Evolutionary conservation across 2,329 filamentous ascomycete genomes (phyloP).

Genomic region (Botrytis tulipae): DNA sequence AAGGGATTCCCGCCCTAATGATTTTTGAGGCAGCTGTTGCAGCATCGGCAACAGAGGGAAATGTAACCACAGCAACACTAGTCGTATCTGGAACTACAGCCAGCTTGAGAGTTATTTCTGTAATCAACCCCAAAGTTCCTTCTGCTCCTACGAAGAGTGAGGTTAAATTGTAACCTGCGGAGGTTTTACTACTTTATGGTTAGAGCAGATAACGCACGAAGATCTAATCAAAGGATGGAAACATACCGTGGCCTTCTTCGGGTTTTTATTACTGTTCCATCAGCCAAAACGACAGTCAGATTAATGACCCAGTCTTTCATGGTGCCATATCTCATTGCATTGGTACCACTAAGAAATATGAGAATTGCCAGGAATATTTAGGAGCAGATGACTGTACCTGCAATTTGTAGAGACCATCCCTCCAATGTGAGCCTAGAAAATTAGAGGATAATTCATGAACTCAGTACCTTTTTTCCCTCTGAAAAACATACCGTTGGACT

Average conservation of each 20-base stretch:
- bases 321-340: conserved; percentile 76
- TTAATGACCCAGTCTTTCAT: conserved; percentile 90
- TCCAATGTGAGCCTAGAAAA: conserved; percentile 62
- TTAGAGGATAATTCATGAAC: neutral
- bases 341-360: conserved; percentile 59
- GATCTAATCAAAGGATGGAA: too few relatives aligned
- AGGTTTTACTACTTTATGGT: conserved; percentile 55
- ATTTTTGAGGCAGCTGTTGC: conserved; percentile 69
- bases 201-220: neutral
- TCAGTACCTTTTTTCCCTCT: too few relatives aligned
- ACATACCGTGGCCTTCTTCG: conserved; percentile 60
- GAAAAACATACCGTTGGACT: conserved; percentile 44
- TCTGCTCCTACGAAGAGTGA: conserved; percentile 77
- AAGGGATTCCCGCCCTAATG: conserved; percentile 54
- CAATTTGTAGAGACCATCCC: conserved; percentile 80
- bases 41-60: conserved; percentile 71
- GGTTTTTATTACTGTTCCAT: conserved; percentile 77
- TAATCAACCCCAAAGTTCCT: conserved; percentile 76
- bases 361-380: neutral
- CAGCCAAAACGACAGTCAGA: conserved; percentile 74
- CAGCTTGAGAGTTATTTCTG: conserved; percentile 79
- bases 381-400: conserved; percentile 17
- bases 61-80: conserved; percentile 74
- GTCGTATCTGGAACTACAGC: conserved; percentile 71
- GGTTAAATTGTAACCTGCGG: conserved; percentile 80